phyloP scores from a whole-genome alignment of 805 yeast genomes.

The Spathaspora sp. region DNA sequence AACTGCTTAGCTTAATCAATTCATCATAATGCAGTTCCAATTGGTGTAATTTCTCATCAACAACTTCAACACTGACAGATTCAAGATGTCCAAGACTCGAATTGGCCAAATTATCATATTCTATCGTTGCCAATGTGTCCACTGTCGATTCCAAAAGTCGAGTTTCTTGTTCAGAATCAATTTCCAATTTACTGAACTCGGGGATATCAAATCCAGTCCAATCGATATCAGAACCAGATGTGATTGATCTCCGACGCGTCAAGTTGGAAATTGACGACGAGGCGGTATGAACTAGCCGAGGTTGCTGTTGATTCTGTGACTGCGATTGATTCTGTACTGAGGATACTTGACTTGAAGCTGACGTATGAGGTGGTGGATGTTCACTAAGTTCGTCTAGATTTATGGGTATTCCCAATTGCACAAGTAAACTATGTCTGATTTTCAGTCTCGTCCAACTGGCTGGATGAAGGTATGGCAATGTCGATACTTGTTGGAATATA shows the following conservation, averaged over 20 bases:
- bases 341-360: neutral
- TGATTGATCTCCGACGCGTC: slow-evolving; percentile 17
- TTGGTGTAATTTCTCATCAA: slow-evolving; percentile 36
- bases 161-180: slow-evolving; percentile 24
- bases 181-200: slow-evolving; percentile 24
- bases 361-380: neutral
- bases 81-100: slow-evolving; percentile 12
- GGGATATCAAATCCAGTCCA: slow-evolving; percentile 38
- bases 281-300: neutral
- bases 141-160: slow-evolving; percentile 21
- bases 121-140: slow-evolving; percentile 25
- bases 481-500: slow-evolving; percentile 46
- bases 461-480: slow-evolving; percentile 48
- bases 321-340: too few relatives aligned
- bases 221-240: slow-evolving; percentile 25
- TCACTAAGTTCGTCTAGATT: slow-evolving; percentile 53
- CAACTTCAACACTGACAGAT: slow-evolving; percentile 20
- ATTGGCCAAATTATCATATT: slow-evolving; percentile 31
- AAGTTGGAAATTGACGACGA: neutral
- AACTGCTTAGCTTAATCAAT: slow-evolving; percentile 26
- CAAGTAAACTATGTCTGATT: slow-evolving; percentile 58
- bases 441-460: slow-evolving; percentile 69
- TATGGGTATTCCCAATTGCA: slow-evolving; percentile 69
- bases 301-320: too few relatives aligned
- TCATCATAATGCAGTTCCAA: slow-evolving; percentile 21